Evolutionary conservation across 768 basidiomycete species (phyloP), one percentile per base, ranked within the genome.

Genomic region (Mrakia frigida): DNA sequence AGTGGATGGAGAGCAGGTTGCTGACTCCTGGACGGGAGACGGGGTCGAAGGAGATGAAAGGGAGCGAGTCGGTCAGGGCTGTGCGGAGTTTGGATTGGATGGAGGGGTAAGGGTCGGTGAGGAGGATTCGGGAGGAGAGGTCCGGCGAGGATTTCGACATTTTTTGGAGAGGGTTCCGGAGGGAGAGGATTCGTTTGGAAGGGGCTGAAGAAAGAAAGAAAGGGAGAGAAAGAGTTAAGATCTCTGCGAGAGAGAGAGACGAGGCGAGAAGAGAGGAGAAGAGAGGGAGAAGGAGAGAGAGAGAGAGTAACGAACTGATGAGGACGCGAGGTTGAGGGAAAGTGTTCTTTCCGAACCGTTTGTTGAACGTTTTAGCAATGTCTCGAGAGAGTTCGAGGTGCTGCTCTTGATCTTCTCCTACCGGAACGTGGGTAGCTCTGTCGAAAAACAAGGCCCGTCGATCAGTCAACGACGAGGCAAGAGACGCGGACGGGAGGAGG

Each of bases 91-190:
- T 97, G 35, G 86, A 81, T 65, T 82, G 81, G 63, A 96, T 92
- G 80, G 88, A 83, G 1, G 84, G 79, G 14, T 87, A 82, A 0
- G 88, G 83, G 81, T 98, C 95, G 35, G 91, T 95, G 53, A 98
- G 86, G 74, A 93, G 87, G 81, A 98, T 93, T 35, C 94, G 90
- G 0, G 94, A 95, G 23, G 88, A 83, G 0, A 88, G 76, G 81
- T 92, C 89, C 0, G 90, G 90, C 0, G 93, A 87, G 0, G 95
- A 98, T 83, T 98, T 98, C 50, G 95, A 97, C 94, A 98, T 98
- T 82, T 98, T 98, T 5, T 90, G 87, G 0, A 86, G 85, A 0
- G 94, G 92, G 81, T 94, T 91, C 75, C 89, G 89, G 25, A 98
- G 89, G 2, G 94, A 95, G 35, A 96, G 88, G 25, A 98, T 87